phyloP scores from a whole-genome alignment of 257 asterid genomes.

The Jaltomata sinuosa region DNA sequence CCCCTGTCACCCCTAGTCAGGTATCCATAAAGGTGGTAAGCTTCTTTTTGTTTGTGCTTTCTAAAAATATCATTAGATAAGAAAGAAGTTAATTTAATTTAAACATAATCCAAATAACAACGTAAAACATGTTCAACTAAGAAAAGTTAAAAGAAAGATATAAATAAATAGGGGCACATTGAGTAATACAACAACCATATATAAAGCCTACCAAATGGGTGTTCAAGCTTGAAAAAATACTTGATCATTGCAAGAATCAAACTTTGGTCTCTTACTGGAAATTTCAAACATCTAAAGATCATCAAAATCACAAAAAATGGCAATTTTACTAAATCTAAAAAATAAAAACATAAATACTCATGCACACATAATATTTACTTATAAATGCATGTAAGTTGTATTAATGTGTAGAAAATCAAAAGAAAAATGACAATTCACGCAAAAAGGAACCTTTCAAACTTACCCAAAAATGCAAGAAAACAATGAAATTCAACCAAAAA shows the following conservation, averaged over 20 bases:
- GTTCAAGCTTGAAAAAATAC: conserved; percentile 47
- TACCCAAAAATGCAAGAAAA: neutral
- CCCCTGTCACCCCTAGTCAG: too few species aligned
- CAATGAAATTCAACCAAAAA: too few species aligned
- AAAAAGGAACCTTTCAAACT: neutral
- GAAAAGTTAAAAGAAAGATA: neutral
- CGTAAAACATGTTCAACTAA: neutral
- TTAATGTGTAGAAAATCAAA: too few species aligned
- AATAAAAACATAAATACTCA: too few species aligned
- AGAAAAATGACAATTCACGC: too few species aligned
- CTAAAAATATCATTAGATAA: too few species aligned
- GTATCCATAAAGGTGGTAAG: too few species aligned
- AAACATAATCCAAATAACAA: neutral
- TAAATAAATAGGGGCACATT: neutral
- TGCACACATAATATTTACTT: neutral
- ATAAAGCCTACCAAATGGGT: conserved; percentile 47
- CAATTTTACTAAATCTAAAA: neutral
- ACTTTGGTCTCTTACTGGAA: conserved; percentile 38
- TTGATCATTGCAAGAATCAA: conserved; percentile 47
- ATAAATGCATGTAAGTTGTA: too few species aligned
- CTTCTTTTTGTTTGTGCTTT: too few species aligned
- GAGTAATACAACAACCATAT: neutral
- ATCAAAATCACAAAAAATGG: conserved; percentile 4
- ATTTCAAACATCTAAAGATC: conserved; percentile 33
- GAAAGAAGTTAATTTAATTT: neutral